Conservation (phyloP, 768 basidiomycete species). For the Tricholoma furcatifolium region DNA sequence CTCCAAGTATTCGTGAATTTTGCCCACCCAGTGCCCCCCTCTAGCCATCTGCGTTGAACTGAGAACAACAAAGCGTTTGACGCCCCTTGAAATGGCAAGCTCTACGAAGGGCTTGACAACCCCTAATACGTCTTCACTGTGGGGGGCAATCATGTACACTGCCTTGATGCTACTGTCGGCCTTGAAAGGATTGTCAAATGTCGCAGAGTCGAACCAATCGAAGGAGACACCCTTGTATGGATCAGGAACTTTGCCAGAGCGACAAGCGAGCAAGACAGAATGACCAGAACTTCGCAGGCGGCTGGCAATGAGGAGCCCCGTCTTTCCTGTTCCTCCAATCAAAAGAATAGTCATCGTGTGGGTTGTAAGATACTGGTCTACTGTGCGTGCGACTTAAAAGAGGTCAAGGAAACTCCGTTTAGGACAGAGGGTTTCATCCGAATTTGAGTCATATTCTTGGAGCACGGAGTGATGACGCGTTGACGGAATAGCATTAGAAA, state of each 20-base stretch:
- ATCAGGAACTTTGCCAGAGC: slow-evolving; percentile 23
- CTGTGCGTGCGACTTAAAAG: too few relatives aligned
- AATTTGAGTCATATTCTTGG: too few relatives aligned
- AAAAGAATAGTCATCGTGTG: slow-evolving; percentile 27
- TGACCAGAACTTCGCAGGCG: slow-evolving; percentile 24
- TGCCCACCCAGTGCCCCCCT: slow-evolving; percentile 25
- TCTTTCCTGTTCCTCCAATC: slow-evolving; percentile 36
- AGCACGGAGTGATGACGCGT: too few relatives aligned
- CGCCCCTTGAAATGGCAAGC: slow-evolving; percentile 28
- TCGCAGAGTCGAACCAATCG: slow-evolving; percentile 34
- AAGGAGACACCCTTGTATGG: slow-evolving; percentile 30
- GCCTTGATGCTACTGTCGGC: slow-evolving; percentile 17
- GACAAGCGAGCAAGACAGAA: slow-evolving; percentile 27
- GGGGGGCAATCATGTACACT: slow-evolving; percentile 31
- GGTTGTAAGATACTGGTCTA: too few relatives aligned
- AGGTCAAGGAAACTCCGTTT: too few relatives aligned
- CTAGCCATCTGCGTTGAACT: slow-evolving; percentile 23
- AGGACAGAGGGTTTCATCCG: too few relatives aligned
- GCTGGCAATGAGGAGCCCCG: slow-evolving; percentile 24
- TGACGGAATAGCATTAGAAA: too few relatives aligned
- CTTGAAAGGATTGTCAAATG: slow-evolving; percentile 31
- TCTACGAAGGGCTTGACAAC: slow-evolving; percentile 32
- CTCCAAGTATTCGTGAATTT: slow-evolving; percentile 34
- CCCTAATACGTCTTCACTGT: slow-evolving; percentile 14
- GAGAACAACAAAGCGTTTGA: slow-evolving; percentile 31